A percentile compares a stretch with the other conserved stretches of the same genome.
Evolutionary conservation across 495 filamentous ascomycete species (phyloP).

Genomic region (Hamigera avellanea): DNA sequence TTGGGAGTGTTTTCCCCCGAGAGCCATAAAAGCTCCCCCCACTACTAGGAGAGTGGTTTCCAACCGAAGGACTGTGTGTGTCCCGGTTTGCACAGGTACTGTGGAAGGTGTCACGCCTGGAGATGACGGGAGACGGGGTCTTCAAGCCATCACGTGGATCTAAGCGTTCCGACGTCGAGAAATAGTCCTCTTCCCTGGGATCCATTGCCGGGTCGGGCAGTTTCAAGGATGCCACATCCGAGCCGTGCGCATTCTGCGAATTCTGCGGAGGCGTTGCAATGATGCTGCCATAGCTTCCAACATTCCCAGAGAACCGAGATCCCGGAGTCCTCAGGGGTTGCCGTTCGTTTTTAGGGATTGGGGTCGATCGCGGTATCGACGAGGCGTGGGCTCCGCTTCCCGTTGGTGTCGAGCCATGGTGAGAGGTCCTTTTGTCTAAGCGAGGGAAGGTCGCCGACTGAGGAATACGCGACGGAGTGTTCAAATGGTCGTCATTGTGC

Average conservation of each 20-base stretch:
- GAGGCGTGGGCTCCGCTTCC: constrained; percentile 7
- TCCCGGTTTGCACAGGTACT: constrained; percentile 4
- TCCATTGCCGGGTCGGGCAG: constrained; percentile 68
- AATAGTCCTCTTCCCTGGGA: constrained; percentile 19
- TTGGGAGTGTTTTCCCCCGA: neutral
- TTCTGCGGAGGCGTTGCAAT: constrained; percentile 46
- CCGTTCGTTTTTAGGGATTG: constrained; percentile 17
- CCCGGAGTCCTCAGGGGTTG: constrained; percentile 28
- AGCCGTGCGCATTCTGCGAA: constrained; percentile 9
- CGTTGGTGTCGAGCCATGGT: constrained; percentile 6
- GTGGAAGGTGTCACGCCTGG: constrained; percentile 12
- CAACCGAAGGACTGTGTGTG: neutral
- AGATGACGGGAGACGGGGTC: constrained; percentile 19
- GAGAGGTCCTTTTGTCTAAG: constrained; percentile 9
- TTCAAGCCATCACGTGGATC: constrained; percentile 4
- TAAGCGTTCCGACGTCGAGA: constrained; percentile 12
- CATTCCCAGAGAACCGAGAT: constrained; percentile 24
- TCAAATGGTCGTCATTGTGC: constrained; percentile 3
- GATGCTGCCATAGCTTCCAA: constrained; percentile 65
- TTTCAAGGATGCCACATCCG: constrained; percentile 41
- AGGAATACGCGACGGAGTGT: constrained; percentile 4
- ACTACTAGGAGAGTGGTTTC: constrained; percentile 1
- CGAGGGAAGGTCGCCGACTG: constrained; percentile 5
- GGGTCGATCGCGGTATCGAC: constrained; percentile 12
- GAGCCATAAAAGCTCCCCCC: neutral